Conservation (phyloP, 2,329 filamentous ascomycete species). For the Stromatinia cepivora region DNA sequence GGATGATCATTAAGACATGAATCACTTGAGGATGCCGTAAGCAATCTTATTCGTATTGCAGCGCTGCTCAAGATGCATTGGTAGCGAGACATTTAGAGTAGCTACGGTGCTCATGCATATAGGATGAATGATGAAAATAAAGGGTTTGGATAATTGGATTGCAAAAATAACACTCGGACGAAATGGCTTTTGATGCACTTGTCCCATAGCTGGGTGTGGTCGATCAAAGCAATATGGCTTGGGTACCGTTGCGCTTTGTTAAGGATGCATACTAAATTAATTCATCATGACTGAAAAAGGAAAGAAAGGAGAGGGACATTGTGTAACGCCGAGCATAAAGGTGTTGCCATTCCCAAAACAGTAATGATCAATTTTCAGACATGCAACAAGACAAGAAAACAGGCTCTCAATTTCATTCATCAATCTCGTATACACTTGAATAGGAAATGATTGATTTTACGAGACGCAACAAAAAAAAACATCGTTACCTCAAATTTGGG, state of each 20-base stretch:
- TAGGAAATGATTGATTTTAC: constrained; percentile 20
- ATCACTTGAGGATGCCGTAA: background rate
- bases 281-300: background rate
- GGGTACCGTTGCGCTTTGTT: background rate
- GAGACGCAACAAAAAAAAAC: constrained; percentile 16
- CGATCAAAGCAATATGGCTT: background rate
- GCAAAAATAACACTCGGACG: background rate
- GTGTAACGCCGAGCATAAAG: background rate
- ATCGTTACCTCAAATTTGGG: background rate
- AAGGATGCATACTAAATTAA: background rate
- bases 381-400: constrained; percentile 13
- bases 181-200: background rate
- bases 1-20: background rate
- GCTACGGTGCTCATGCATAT: background rate
- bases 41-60: background rate
- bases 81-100: background rate
- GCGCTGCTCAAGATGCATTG: background rate
- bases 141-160: background rate
- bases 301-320: no score
- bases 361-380: constrained; percentile 22
- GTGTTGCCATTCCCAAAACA: constrained; percentile 1
- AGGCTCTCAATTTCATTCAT: background rate
- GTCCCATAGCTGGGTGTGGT: background rate
- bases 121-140: background rate
- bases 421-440: constrained; percentile 10